Evolutionary conservation across 2,329 filamentous ascomycete genomes (phyloP), one percentile per base, ranked within the genome.

Genomic region (Fusarium metavorans): DNA sequence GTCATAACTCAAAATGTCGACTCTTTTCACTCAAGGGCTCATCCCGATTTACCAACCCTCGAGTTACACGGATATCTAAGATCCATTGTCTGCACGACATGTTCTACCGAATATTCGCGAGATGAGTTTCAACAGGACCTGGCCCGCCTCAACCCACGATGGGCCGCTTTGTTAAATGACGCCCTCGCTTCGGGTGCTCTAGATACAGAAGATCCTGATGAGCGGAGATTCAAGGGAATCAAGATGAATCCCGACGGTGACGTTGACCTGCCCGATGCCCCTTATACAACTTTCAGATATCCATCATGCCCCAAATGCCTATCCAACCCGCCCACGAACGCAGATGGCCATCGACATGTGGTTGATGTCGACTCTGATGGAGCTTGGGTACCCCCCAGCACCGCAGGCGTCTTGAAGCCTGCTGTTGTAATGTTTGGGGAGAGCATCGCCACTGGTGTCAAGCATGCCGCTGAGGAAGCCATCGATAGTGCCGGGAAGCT

Each of bases 1-100:
- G 94, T 98, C 68, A 91, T 99, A 76, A 98, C 97, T 45, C 97
- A 99, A 82, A 98, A 98, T 80, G 97, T 99, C 61, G 97, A 99
- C 84, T 98, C 95, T 3, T 97, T 99, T 81, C 97, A 99, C 83
- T 87, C 89, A 3, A 85, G 85, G 68, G 93, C 95, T 1, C 95
- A 98, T 82, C 94, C 95, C 0, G 81, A 87, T 11, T 84, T 95
- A 50, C 88, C 90, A 7, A 97, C 94, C 11, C 86, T 97, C 54
- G 96, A 98, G 83, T 88, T 99, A 59, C 97, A 99, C 82, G 97
- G 97, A 76, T 97, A 97, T 83, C 88, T 99, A 58, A 90, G 95
- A 74, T 91, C 92, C 34, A 89, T 95, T 34, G 89, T 95, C 62
- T 99, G 97, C 84, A 90, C 93, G 14, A 94, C 91, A 76, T 99